Conservation (phyloP, 163 green algal species). For the Picocystis sp. region DNA sequence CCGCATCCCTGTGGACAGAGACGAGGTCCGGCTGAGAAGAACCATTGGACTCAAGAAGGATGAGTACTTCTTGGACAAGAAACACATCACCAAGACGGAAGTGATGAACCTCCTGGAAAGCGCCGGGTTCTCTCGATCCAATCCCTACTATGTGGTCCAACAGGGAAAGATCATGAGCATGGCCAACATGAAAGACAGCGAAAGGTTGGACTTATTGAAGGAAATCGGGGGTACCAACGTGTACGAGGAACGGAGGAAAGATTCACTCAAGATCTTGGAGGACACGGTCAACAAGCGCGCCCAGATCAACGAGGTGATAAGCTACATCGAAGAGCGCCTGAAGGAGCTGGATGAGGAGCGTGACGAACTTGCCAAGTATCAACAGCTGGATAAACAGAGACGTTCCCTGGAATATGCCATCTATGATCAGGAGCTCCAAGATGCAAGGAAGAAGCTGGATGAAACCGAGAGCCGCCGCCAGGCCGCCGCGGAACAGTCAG, state of each 20-base stretch:
- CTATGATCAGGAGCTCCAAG: slow-evolving; percentile 64
- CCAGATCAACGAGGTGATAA: slow-evolving; percentile 38
- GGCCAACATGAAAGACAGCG: slow-evolving; percentile 61
- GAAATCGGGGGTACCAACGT: slow-evolving; percentile 87
- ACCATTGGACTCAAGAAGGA: slow-evolving; percentile 87
- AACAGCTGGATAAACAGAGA: slow-evolving; percentile 55
- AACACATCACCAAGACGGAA: slow-evolving; percentile 83
- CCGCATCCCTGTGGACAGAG: slow-evolving; percentile 71
- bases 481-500: slow-evolving; percentile 9
- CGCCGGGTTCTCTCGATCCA: slow-evolving; percentile 82
- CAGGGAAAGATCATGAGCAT: slow-evolving; percentile 78
- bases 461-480: slow-evolving; percentile 15
- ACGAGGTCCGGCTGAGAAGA: slow-evolving; percentile 77
- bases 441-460: slow-evolving; percentile 25
- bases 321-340: slow-evolving; percentile 60
- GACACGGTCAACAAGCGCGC: slow-evolving; percentile 50
- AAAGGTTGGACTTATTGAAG: slow-evolving; percentile 91
- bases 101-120: slow-evolving; percentile 88
- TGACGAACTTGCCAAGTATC: slow-evolving; percentile 74
- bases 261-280: slow-evolving; percentile 70
- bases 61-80: slow-evolving; percentile 87
- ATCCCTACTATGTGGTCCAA: slow-evolving; percentile 98
- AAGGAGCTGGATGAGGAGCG: slow-evolving; percentile 70
- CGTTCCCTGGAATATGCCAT: slow-evolving; percentile 80
- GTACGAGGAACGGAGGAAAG: slow-evolving; percentile 77